phyloP scores from a whole-genome alignment of 768 basidiomycete species.

The Chalciporus chontae region DNA sequence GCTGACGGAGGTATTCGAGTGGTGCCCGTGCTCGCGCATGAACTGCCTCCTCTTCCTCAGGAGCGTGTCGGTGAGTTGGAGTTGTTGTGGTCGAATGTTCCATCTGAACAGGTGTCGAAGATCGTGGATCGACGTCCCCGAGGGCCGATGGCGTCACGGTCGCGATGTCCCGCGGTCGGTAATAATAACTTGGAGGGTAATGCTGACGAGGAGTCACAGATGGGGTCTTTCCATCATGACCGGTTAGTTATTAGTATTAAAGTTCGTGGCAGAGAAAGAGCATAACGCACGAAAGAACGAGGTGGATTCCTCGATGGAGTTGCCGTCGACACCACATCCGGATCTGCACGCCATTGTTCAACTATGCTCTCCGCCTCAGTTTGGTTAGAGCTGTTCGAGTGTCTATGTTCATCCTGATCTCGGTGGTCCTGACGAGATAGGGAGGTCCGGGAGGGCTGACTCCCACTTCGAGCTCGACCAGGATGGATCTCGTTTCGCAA shows the following conservation, averaged over 20 bases:
- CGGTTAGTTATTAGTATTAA: slow-evolving; percentile 6
- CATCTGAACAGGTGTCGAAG: slow-evolving; percentile 12
- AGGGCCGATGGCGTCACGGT: slow-evolving; percentile 25
- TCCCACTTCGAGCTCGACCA: slow-evolving; percentile 21
- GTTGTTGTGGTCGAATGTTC: slow-evolving; percentile 9
- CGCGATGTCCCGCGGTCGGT: slow-evolving; percentile 32
- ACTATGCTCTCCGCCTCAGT: slow-evolving; percentile 26
- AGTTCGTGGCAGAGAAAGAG: not conserved
- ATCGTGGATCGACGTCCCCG: slow-evolving; percentile 18
- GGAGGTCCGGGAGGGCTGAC: slow-evolving; percentile 19
- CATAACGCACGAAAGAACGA: slow-evolving; percentile 21
- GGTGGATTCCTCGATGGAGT: slow-evolving; percentile 15
- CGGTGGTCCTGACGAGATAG: slow-evolving; percentile 16
- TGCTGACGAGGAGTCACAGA: slow-evolving; percentile 8
- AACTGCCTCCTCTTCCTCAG: slow-evolving; percentile 1
- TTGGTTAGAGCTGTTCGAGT: slow-evolving; percentile 16
- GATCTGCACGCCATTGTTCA: slow-evolving; percentile 32
- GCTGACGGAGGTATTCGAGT: slow-evolving; percentile 22
- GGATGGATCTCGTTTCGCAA: slow-evolving; percentile 25
- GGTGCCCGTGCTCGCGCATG: slow-evolving; percentile 16
- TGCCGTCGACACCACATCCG: slow-evolving; percentile 16
- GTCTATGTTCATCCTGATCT: slow-evolving; percentile 12
- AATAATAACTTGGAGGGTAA: slow-evolving; percentile 13
- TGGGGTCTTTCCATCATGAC: slow-evolving; percentile 15
- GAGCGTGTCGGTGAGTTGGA: slow-evolving; percentile 1